Percentiles rank a stretch among this genome's conserved stretches.
Conservation (phyloP, 129 eudicot genomes). For the Lonicera japonica region DNA sequence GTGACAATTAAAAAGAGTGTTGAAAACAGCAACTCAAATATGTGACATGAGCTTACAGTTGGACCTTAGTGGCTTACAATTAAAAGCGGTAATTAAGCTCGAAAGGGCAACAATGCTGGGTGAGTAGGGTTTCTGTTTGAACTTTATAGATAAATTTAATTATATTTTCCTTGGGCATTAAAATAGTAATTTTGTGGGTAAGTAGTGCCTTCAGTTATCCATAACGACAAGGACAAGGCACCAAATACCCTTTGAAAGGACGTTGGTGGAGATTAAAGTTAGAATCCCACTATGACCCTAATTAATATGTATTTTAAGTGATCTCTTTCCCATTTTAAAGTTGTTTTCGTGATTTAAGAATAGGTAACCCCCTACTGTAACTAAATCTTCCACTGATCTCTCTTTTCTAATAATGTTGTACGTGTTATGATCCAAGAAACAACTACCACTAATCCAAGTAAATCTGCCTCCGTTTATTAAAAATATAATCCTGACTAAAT, state of each 20-base stretch:
- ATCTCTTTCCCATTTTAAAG: slow-evolving; percentile 18
- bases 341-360: slow-evolving; percentile 6
- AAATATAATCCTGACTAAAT: no score
- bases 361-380: slow-evolving; percentile 8
- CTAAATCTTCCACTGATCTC: not conserved
- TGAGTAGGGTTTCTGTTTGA: slow-evolving; percentile 29
- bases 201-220: slow-evolving; percentile 64
- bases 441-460: no score
- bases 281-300: slow-evolving; percentile 19
- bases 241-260: slow-evolving; percentile 57
- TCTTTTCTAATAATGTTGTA: not conserved
- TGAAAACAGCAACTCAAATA: no score
- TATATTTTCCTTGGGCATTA: slow-evolving; percentile 5
- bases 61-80: no score
- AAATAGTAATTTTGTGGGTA: slow-evolving; percentile 18
- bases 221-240: slow-evolving; percentile 56
- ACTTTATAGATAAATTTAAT: slow-evolving; percentile 15
- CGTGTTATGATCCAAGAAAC: no score
- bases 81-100: no score
- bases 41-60: no score
- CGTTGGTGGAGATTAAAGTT: slow-evolving; percentile 59
- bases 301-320: slow-evolving; percentile 11
- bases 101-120: not conserved
- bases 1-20: no score
- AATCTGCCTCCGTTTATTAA: no score